Evolutionary conservation across 2,329 filamentous ascomycete species (phyloP).

Genomic region (Leptographium procerum): DNA sequence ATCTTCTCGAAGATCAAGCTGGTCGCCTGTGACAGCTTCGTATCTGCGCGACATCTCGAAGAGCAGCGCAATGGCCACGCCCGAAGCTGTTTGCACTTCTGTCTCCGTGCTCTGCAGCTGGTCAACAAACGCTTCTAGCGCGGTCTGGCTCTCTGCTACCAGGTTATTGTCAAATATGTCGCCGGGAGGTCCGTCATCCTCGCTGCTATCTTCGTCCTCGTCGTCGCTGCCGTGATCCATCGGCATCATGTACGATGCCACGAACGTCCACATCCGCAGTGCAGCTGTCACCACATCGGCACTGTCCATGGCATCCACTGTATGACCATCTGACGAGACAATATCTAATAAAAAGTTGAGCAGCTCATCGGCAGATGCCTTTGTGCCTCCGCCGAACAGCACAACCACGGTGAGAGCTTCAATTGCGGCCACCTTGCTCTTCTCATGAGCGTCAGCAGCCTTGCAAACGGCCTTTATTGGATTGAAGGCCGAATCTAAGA

Average conservation of each 20-base stretch:
- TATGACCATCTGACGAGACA: constrained; percentile 65
- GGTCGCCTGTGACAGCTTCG: constrained; percentile 36
- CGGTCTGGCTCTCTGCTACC: constrained; percentile 50
- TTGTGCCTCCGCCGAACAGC: constrained; percentile 63
- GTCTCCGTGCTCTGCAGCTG: constrained; percentile 68
- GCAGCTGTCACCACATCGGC: constrained; percentile 61
- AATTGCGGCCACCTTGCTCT: constrained; percentile 60
- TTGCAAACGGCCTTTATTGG: constrained; percentile 52
- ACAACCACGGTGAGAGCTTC: constrained; percentile 60
- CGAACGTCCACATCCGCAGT: constrained; percentile 66
- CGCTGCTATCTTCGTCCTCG: constrained; percentile 59
- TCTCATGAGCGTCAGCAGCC: constrained; percentile 53
- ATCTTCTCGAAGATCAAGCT: constrained; percentile 38
- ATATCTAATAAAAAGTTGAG: constrained; percentile 71
- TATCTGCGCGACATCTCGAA: constrained; percentile 56
- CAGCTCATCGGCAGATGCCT: constrained; percentile 56
- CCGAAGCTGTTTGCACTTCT: constrained; percentile 65
- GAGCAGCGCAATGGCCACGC: constrained; percentile 69
- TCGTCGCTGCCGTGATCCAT: constrained; percentile 58
- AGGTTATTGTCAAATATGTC: constrained; percentile 55
- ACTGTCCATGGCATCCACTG: constrained; percentile 60
- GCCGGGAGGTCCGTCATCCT: constrained; percentile 28
- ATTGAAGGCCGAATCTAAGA: constrained; percentile 51
- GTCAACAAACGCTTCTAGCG: constrained; percentile 72
- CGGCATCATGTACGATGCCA: constrained; percentile 44